Conservation (phyloP, 176 grass and related monocot species). For the Carex parvula region DNA sequence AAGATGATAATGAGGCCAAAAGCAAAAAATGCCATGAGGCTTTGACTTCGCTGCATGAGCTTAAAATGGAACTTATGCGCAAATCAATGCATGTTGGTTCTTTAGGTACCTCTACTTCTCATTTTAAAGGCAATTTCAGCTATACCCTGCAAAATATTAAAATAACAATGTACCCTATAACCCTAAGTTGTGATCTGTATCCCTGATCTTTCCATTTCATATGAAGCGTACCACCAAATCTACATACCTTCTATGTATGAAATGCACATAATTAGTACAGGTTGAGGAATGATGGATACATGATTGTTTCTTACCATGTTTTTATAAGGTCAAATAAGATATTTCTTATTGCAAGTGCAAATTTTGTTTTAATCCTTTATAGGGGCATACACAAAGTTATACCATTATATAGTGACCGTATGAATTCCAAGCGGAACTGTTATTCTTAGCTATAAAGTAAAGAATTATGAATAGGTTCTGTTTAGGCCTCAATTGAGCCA, state of each 20-base stretch:
- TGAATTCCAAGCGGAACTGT: neutral
- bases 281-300: neutral
- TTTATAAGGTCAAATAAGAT: neutral
- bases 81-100: slow-evolving; percentile 99
- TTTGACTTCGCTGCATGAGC: slow-evolving; percentile 45
- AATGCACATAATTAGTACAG: neutral
- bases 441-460: neutral
- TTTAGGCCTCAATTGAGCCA: neutral
- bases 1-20: slow-evolving; percentile 62
- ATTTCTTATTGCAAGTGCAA: neutral
- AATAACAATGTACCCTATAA: neutral
- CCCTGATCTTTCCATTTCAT: neutral
- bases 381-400: neutral
- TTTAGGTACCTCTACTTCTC: slow-evolving; percentile 48
- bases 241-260: neutral
- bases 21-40: slow-evolving; percentile 54
- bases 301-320: neutral
- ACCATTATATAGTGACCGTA: neutral
- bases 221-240: neutral
- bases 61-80: slow-evolving; percentile 83
- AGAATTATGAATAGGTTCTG: no score
- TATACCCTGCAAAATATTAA: neutral
- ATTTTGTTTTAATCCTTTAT: neutral
- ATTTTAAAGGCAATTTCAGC: neutral
- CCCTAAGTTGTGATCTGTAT: slow-evolving; percentile 4